Evolutionary conservation across 805 yeast species (phyloP).

Genomic region (Starmerella apis): DNA sequence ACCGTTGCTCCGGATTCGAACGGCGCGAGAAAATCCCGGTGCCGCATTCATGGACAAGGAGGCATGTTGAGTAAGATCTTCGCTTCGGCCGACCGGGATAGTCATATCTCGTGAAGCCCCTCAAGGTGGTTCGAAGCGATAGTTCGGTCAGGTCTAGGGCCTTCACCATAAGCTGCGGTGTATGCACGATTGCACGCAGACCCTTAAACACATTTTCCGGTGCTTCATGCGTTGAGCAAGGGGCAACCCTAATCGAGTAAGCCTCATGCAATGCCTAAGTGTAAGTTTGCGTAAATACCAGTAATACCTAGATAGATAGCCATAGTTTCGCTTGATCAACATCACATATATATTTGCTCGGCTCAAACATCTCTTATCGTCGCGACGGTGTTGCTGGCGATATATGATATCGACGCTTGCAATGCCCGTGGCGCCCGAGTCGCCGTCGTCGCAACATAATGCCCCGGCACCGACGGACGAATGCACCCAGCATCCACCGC

Average conservation of each 20-base stretch:
- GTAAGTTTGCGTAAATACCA: slow-evolving; percentile 2
- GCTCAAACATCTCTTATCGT: not conserved
- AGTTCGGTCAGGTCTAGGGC: slow-evolving; percentile 5
- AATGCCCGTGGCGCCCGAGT: slow-evolving; percentile 6
- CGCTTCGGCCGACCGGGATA: not conserved
- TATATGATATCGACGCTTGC: slow-evolving; percentile 2
- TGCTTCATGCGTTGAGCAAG: slow-evolving; percentile 8
- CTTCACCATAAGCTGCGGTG: not conserved
- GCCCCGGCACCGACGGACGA: slow-evolving; percentile 1
- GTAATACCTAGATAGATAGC: not conserved
- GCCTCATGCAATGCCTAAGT: slow-evolving; percentile 7
- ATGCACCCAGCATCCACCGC: not conserved
- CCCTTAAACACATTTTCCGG: slow-evolving; percentile 1
- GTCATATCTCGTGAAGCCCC: not conserved
- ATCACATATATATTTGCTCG: slow-evolving; percentile 1
- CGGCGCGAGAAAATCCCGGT: too few species aligned
- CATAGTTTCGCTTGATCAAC: not conserved
- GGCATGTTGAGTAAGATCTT: too few species aligned
- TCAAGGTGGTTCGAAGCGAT: slow-evolving; percentile 6
- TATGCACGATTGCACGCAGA: slow-evolving; percentile 2
- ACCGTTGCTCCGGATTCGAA: too few species aligned
- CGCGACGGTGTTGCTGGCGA: slow-evolving; percentile 2
- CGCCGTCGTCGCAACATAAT: slow-evolving; percentile 4
- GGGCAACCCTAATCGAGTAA: slow-evolving; percentile 6
- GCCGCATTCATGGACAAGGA: not conserved